These are phyloP conservation scores for Helotiales sp. DNA, from an alignment of 2,329 filamentous ascomycete species.

Conservation along the genomic window DNA sequence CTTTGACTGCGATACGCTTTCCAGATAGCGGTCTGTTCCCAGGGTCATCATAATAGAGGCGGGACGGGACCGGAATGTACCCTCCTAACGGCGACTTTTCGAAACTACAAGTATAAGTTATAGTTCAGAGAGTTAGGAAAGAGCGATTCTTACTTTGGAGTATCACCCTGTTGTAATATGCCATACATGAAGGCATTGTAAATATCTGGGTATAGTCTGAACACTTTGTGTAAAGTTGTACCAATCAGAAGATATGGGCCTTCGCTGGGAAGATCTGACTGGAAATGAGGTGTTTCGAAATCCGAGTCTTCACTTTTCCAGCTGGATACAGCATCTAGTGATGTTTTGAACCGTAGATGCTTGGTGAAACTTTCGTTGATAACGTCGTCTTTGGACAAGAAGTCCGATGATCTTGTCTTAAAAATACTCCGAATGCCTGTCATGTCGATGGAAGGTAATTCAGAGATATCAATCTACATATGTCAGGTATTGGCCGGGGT, in stretches of 20 bases:
- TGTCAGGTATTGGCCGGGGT: neutral
- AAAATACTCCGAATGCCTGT: neutral
- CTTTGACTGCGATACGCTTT: slow-evolving; percentile 65
- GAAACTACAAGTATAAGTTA: slow-evolving; percentile 5
- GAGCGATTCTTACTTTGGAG: slow-evolving; percentile 23
- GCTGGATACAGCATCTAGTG: neutral
- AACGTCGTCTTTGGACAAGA: slow-evolving; percentile 8
- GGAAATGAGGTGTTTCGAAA: neutral
- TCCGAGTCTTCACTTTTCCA: neutral
- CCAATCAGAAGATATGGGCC: slow-evolving; percentile 27
- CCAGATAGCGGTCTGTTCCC: slow-evolving; percentile 60
- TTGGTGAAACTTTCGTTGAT: neutral
- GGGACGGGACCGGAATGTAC: slow-evolving; percentile 59
- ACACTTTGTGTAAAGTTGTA: slow-evolving; percentile 12
- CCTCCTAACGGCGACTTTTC: slow-evolving; percentile 28
- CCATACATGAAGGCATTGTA: slow-evolving; percentile 26
- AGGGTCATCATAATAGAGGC: slow-evolving; percentile 57
- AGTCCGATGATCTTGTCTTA: neutral
- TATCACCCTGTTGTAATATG: slow-evolving; percentile 7
- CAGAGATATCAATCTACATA: neutral
- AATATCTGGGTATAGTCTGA: slow-evolving; percentile 23
- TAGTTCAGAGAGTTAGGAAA: neutral
- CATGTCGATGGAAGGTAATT: neutral
- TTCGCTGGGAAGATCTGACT: slow-evolving; percentile 6
- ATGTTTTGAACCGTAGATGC: neutral